Conservation (phyloP, 179 eudicot genomes). For the Camellia oleifera region DNA sequence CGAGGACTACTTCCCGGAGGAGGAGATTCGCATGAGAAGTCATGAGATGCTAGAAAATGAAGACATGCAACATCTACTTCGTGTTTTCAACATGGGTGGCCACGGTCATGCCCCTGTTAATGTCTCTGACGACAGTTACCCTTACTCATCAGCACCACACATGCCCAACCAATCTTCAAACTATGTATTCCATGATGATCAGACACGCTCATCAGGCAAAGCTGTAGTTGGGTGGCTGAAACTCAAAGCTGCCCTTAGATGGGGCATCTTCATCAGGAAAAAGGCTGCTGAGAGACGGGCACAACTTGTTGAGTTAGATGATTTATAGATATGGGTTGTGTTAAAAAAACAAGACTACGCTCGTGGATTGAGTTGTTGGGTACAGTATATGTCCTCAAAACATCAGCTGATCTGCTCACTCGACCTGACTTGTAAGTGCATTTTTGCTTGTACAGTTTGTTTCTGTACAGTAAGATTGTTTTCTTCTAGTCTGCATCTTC, state of each 20-base stretch:
- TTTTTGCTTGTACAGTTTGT: constrained; percentile 8
- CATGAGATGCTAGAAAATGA: constrained; percentile 90
- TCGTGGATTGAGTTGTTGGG: not conserved
- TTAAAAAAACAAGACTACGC: not conserved
- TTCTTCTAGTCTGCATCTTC: not conserved
- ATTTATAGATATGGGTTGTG: constrained; percentile 23
- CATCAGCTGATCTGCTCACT: too few species aligned
- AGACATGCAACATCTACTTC: constrained; percentile 90
- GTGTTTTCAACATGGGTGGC: constrained; percentile 68
- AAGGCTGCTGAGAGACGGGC: constrained; percentile 98
- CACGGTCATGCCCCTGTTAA: constrained; percentile 29
- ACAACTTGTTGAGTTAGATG: constrained; percentile 81
- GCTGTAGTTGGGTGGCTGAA: constrained; percentile 98
- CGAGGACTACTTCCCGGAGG: constrained; percentile 60
- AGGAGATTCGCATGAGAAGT: constrained; percentile 88
- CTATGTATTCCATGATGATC: constrained; percentile 49
- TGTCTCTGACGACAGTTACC: constrained; percentile 36
- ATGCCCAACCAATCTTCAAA: constrained; percentile 48
- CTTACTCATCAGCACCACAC: constrained; percentile 36
- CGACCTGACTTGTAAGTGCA: too few species aligned
- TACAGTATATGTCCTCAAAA: too few species aligned
- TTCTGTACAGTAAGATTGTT: not conserved
- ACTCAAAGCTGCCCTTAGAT: constrained; percentile 93
- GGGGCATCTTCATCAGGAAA: constrained; percentile 93
- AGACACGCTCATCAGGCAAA: constrained; percentile 65